Base-by-base conservation (phyloP, 306 rosid species). In the Acacia crassicarpa region DNA sequence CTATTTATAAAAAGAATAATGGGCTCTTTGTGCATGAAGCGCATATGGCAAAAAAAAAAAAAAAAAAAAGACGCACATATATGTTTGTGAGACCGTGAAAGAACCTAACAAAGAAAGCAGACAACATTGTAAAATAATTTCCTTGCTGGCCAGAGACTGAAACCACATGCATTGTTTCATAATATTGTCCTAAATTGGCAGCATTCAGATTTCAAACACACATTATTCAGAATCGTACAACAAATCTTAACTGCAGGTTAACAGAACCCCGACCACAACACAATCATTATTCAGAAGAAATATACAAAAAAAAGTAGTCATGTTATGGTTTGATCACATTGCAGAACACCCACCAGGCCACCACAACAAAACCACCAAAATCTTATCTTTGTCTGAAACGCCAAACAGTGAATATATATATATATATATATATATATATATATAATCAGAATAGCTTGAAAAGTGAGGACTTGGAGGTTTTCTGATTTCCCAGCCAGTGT, bases 401-500 rank as follows among this genome's bases (percentile, higher is more conserved):
- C 43, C 68, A 78, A 23, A n/a, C 17, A 40, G 9, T 14, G 17
- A 48, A 48, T 1, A 46, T 10, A 6, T 9, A 20, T 53, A 38
- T 5, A 38, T 9, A 46, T 0, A 14, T 46, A 80, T 58, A 46
- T 9, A 20, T 53, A 38, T 5, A 38, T 9, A 46, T 0, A 14
- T 46, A 80, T 58, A 46, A 58, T 89, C 84, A 90, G 86, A 91
- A 95, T 77, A 73, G 65, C 86, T 83, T 95, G 89, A 93, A 95
- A 79, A 88, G 72, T 53, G 91, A 67, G 67, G 91, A 62, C 84
- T 77, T 91, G 45, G 88, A 72, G 75, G 81, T 32, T 80, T 80
- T 90, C 81, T 91, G 97, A 82, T 79, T 93, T 79, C 97, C 99
- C 0, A 93, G 88, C 99, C 99, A 95, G 56, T 95, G 98, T 48